Evolutionary conservation across 345 rosid genomes (phyloP).

Genomic region (Draba incana): DNA sequence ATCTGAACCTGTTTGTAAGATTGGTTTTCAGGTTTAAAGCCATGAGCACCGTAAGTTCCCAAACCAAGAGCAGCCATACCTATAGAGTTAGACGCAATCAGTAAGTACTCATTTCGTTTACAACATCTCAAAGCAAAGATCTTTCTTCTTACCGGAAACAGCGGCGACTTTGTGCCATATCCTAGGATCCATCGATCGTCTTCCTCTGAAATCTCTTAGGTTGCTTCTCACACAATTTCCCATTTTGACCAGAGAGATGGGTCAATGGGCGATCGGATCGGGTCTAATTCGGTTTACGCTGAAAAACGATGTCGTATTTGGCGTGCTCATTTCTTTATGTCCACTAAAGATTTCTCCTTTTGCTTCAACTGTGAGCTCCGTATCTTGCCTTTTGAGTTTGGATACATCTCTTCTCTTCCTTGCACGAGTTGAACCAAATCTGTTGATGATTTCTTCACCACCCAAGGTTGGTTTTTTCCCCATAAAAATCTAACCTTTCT

Average conservation of each 20-base stretch:
- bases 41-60: conserved; percentile 90
- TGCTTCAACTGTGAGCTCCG: conserved; percentile 31
- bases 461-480: conserved; percentile 1
- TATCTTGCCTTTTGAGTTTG: conserved; percentile 26
- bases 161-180: conserved; percentile 94
- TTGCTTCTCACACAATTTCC: conserved; percentile 32
- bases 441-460: neutral
- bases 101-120: conserved; percentile 5
- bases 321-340: conserved; percentile 9
- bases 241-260: conserved; percentile 28
- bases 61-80: conserved; percentile 88
- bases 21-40: conserved; percentile 78
- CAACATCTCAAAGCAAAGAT: conserved; percentile 5
- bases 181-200: conserved; percentile 60
- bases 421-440: neutral
- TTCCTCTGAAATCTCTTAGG: conserved; percentile 29
- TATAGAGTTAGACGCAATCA: conserved; percentile 27
- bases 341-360: conserved; percentile 24
- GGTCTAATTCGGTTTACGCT: conserved; percentile 21
- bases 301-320: conserved; percentile 12
- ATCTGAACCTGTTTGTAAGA: conserved; percentile 69
- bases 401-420: conserved; percentile 32
- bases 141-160: conserved; percentile 59
- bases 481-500: neutral
- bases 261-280: conserved; percentile 20